These are phyloP conservation scores for Euptelea pleiosperma DNA, from an alignment of 164 flowering plant genomes.

Conservation along the genomic window DNA sequence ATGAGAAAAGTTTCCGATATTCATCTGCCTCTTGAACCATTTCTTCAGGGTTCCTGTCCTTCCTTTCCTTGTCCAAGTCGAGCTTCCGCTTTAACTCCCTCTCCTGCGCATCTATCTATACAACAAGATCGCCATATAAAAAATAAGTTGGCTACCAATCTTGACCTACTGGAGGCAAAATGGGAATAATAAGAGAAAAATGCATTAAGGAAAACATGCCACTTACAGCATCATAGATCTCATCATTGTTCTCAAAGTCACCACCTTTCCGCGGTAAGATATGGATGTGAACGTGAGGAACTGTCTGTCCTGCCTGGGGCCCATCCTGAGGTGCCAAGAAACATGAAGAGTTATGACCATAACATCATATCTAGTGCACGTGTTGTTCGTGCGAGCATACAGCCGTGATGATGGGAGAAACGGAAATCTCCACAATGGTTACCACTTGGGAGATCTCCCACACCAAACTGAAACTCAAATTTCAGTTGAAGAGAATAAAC, in stretches of 20 bases:
- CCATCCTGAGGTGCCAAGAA: conserved; percentile 61
- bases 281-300: conserved; percentile 91
- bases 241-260: conserved; percentile 86
- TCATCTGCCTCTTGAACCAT: conserved; percentile 75
- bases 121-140: conserved; percentile 4
- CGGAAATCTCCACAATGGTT: too few species aligned
- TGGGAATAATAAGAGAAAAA: background rate
- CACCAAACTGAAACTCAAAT: too few species aligned
- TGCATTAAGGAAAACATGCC: background rate
- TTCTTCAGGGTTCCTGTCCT: conserved; percentile 74
- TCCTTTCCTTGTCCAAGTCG: conserved; percentile 79
- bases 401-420: too few species aligned
- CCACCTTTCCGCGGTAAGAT: conserved; percentile 62
- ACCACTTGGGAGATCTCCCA: too few species aligned
- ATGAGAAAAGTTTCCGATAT: conserved; percentile 47
- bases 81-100: conserved; percentile 65
- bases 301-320: conserved; percentile 91
- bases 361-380: too few species aligned
- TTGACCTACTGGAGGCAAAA: too few species aligned
- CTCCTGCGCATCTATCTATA: conserved; percentile 74
- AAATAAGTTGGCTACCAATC: too few species aligned
- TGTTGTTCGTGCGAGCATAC: too few species aligned
- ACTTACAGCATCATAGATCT: conserved; percentile 90
- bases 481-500: too few species aligned
- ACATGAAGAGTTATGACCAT: too few species aligned